Evolutionary conservation across 2,329 filamentous ascomycete species (phyloP), one percentile per base, ranked within the genome.

Genomic region (Diaporthe batatas): DNA sequence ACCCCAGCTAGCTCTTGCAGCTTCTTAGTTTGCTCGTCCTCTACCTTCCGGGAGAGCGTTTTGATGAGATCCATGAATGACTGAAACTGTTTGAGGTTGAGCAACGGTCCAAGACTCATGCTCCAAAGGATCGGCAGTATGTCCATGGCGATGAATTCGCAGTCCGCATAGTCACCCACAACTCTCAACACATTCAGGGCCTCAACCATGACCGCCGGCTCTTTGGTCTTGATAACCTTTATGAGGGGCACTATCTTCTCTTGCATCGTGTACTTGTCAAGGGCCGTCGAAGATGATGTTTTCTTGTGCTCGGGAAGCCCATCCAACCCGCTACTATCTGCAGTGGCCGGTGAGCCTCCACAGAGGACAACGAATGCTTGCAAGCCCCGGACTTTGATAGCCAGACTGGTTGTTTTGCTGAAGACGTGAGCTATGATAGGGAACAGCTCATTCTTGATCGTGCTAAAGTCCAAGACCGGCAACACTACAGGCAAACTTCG

Each of bases 221-320:
- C 96, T 80, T 98, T 98, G 0, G 96, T 99, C 83, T 98, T 98
- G 84, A 99, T 98, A 2, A 88, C 95, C 79, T 94, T 95, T 74
- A 99, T 87, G 6, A 98, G 84, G 0, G 96, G 96, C 0, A 98
- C 90, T 44, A 99, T 93, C 84, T 98, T 98, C 80, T 99, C 96
- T 81, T 99, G 96, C 84, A 99, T 96, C 0, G 96, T 98, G 79
- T 96, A 98, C 81, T 98, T 98, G 84, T 99, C 96, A 36, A 99
- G 86, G 3, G 96, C 95, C 2, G 91, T 94, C 0, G 92, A 92
- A 0, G 90, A 93, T 4, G 88, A 89, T 2, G 88, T 84, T 79
- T 92, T 91, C 72, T 89, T 88, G 78, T 89, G 90, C 65, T 89
- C 80, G 76, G 88, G 82, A 79, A 95, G 85, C 0, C 94, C 95